Conservation (phyloP, 257 asterid genomes). For the Capsicum baccatum region DNA sequence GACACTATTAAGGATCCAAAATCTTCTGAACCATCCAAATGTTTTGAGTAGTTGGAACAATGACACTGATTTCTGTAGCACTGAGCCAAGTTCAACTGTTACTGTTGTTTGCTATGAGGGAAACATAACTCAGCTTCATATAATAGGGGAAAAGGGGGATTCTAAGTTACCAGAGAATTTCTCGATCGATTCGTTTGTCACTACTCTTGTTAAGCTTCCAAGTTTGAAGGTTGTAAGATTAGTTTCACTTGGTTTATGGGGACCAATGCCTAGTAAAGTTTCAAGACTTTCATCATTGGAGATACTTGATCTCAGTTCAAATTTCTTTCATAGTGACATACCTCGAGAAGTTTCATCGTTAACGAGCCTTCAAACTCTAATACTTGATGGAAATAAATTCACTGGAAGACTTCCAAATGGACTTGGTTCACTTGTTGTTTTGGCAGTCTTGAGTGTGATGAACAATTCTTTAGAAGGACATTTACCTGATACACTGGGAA, state of each 20-base stretch:
- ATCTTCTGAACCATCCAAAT: constrained; percentile 58
- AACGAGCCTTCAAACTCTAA: constrained; percentile 66
- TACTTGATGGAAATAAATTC: constrained; percentile 71
- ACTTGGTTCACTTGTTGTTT: constrained; percentile 55
- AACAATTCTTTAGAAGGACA: constrained; percentile 65
- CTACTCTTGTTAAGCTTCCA: constrained; percentile 57
- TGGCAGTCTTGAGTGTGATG: constrained; percentile 70
- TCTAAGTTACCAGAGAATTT: constrained; percentile 56
- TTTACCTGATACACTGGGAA: constrained; percentile 58
- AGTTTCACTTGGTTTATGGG: constrained; percentile 87
- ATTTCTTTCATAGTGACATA: constrained; percentile 63
- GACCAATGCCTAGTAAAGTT: constrained; percentile 58
- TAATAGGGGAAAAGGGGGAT: constrained; percentile 50
- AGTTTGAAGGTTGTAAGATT: constrained; percentile 74
- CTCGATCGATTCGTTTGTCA: constrained; percentile 66
- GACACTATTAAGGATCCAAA: constrained; percentile 56
- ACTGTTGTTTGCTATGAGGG: constrained; percentile 71
- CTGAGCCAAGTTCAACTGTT: constrained; percentile 54
- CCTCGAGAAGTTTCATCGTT: constrained; percentile 57
- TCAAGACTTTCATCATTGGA: constrained; percentile 63
- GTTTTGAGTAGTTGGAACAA: constrained; percentile 48
- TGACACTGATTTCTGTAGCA: constrained; percentile 63
- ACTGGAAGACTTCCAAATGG: constrained; percentile 58
- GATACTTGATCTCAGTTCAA: constrained; percentile 74
- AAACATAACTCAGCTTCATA: constrained; percentile 80